A percentile compares a stretch with the other conserved stretches of the same genome.
Evolutionary conservation across 768 basidiomycete species (phyloP).

Genomic region (Cantharellus anzutake): DNA sequence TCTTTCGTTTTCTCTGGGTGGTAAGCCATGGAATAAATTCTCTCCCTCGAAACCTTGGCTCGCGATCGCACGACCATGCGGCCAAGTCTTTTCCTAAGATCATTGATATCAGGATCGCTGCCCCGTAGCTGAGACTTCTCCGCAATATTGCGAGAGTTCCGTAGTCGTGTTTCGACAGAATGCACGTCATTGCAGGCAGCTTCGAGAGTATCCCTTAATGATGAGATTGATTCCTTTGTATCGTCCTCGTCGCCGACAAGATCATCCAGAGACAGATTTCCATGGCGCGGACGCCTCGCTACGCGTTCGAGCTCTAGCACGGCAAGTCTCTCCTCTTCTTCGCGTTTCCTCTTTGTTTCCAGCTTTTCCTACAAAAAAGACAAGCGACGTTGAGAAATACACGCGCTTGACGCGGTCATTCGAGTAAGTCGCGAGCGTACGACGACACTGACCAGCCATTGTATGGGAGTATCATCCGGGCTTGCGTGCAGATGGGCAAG

Average conservation of each 20-base stretch:
- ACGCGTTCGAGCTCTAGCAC: slow-evolving; percentile 51
- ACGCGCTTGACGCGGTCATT: no score
- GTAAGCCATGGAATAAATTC: slow-evolving; percentile 62
- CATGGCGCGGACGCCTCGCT: slow-evolving; percentile 48
- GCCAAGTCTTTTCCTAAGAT: slow-evolving; percentile 34
- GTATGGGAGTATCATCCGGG: no score
- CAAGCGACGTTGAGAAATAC: no score
- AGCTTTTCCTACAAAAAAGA: slow-evolving; percentile 25
- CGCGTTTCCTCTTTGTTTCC: slow-evolving; percentile 29
- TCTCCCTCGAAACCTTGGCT: slow-evolving; percentile 59
- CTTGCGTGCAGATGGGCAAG: no score
- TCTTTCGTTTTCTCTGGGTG: slow-evolving; percentile 65
- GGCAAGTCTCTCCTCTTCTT: slow-evolving; percentile 41
- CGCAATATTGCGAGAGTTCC: slow-evolving; percentile 18
- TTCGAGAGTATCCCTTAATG: slow-evolving; percentile 29
- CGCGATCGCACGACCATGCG: slow-evolving; percentile 47
- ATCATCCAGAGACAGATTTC: slow-evolving; percentile 39
- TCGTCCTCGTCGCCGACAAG: slow-evolving; percentile 30
- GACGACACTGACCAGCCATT: no score
- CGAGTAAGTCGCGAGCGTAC: no score
- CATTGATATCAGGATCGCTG: slow-evolving; percentile 11
- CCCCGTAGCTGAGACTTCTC: background rate
- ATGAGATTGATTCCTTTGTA: slow-evolving; percentile 25
- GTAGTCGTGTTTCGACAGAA: slow-evolving; percentile 8
- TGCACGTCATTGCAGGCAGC: slow-evolving; percentile 20